Conservation (phyloP, 2,329 filamentous ascomycete species). For the Fusarium hostae region DNA sequence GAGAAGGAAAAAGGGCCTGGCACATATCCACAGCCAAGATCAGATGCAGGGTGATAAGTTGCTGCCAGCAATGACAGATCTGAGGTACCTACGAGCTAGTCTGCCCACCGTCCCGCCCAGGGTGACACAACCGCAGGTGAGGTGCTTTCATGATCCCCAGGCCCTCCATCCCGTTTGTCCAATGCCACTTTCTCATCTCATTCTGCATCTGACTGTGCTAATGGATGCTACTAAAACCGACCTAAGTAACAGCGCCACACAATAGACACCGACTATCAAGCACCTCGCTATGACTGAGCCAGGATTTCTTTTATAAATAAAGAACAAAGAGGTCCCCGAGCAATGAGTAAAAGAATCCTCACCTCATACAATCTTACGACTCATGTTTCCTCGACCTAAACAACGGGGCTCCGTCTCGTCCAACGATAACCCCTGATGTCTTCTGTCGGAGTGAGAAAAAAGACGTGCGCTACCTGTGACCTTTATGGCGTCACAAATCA, state of each 20-base stretch:
- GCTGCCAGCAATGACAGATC: slow-evolving; percentile 12
- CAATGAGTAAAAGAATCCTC: slow-evolving; percentile 15
- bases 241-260: slow-evolving; percentile 4
- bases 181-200: slow-evolving; percentile 22
- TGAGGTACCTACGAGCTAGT: slow-evolving; percentile 11
- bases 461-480: slow-evolving; percentile 39
- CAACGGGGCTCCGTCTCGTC: slow-evolving; percentile 11
- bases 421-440: slow-evolving; percentile 26
- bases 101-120: slow-evolving; percentile 17
- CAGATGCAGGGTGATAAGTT: slow-evolving; percentile 33
- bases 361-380: neutral
- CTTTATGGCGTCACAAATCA: slow-evolving; percentile 45
- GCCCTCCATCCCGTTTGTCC: slow-evolving; percentile 16
- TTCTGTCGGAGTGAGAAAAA: slow-evolving; percentile 13
- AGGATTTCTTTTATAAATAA: neutral
- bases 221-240: neutral
- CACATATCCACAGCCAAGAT: slow-evolving; percentile 6
- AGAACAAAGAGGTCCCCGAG: neutral
- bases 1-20: slow-evolving; percentile 19
- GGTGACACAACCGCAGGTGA: slow-evolving; percentile 35
- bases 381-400: neutral
- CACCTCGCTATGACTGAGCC: neutral
- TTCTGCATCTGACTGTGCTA: slow-evolving; percentile 28
- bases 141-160: slow-evolving; percentile 10
- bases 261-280: neutral